These are phyloP conservation scores for Flaveria robusta DNA, from an alignment of 129 eudicot genomes.

Conservation along the genomic window DNA sequence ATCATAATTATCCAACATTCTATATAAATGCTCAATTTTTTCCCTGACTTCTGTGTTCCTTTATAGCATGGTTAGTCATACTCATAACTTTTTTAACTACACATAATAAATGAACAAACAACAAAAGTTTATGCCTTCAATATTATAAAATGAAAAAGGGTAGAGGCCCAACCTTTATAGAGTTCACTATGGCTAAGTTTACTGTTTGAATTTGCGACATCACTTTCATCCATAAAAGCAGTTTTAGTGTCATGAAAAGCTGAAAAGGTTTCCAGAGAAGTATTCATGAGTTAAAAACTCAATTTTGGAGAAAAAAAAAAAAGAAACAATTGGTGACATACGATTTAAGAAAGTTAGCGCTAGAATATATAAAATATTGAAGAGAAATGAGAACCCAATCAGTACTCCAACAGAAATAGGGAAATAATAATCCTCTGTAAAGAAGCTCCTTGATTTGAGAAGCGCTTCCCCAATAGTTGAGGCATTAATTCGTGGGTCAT, in stretches of 20 bases:
- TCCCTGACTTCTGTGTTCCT: background rate
- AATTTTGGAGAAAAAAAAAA: background rate
- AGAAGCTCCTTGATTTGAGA: constrained; percentile 70
- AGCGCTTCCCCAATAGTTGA: constrained; percentile 27
- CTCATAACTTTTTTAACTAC: background rate
- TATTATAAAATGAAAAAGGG: background rate
- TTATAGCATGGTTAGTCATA: constrained; percentile 3
- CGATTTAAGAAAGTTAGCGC: constrained; percentile 75
- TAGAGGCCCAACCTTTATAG: constrained; percentile 30
- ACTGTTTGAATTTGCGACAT: constrained; percentile 20
- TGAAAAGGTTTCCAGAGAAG: constrained; percentile 33
- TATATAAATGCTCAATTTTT: constrained; percentile 1
- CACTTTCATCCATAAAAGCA: constrained; percentile 44
- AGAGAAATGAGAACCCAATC: constrained; percentile 72
- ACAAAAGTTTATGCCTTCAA: background rate
- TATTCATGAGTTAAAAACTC: constrained; percentile 12
- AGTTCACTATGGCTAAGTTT: constrained; percentile 13
- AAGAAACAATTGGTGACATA: constrained; percentile 32
- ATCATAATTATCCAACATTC: background rate
- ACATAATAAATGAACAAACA: background rate
- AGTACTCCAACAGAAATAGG: constrained; percentile 67
- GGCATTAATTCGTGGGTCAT: constrained; percentile 3
- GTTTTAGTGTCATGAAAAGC: constrained; percentile 59
- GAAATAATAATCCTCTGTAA: constrained; percentile 56
- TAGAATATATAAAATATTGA: constrained; percentile 63